Conservation (phyloP, 2,329 filamentous ascomycete genomes). For the Colletotrichum sp. region DNA sequence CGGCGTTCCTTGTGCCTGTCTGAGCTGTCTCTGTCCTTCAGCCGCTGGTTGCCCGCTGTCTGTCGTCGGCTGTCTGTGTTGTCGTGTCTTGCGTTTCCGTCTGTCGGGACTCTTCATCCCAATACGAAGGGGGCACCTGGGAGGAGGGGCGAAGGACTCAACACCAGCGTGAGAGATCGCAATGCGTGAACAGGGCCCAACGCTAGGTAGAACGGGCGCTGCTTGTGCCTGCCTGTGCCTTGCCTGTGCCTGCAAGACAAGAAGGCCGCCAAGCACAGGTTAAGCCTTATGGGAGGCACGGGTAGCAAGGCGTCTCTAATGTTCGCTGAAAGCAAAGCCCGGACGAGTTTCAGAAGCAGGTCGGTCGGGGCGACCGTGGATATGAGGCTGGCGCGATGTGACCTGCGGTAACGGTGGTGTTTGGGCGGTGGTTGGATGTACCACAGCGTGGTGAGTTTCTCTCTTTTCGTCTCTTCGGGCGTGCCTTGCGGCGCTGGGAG, state of each 20-base stretch:
- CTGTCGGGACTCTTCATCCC: neutral
- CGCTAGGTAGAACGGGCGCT: neutral
- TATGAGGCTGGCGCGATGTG: neutral
- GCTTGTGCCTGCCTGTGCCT: neutral
- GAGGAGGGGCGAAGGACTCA: neutral
- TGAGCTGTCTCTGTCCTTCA: neutral
- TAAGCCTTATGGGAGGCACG: neutral
- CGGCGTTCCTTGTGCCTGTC: neutral
- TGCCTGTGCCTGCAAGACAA: neutral
- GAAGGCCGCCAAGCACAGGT: neutral
- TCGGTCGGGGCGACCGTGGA: neutral
- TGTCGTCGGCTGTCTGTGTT: neutral
- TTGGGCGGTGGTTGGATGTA: neutral
- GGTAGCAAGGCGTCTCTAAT: neutral
- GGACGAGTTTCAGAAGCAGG: constrained; percentile 21
- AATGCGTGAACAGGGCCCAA: neutral
- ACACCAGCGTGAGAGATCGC: accelerated
- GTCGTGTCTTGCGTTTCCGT: neutral
- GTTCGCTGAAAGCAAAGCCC: neutral
- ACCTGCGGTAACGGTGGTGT: neutral
- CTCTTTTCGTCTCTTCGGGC: neutral
- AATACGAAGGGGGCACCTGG: neutral
- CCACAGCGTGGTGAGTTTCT: neutral
- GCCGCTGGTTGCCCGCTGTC: neutral
- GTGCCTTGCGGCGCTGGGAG: neutral